Conservation (phyloP, 495 filamentous ascomycete genomes). For the Xylaria acuta region DNA sequence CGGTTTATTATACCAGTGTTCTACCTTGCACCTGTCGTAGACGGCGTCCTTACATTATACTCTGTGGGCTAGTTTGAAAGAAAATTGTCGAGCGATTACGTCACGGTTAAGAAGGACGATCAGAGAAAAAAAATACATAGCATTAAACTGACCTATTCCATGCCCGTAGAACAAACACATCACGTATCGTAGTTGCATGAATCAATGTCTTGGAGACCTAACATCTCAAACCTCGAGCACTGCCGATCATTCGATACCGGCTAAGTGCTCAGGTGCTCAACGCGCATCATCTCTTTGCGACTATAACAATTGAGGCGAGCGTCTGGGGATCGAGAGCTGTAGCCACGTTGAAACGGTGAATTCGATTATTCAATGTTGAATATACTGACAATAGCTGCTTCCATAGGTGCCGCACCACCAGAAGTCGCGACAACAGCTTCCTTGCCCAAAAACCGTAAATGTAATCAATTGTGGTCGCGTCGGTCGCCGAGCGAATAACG, state of each 20-base stretch:
- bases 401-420: background rate
- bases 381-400: background rate
- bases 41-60: background rate
- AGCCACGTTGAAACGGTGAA: background rate
- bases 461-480: background rate
- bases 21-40: background rate
- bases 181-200: background rate
- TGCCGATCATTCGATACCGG: slow-evolving; percentile 12
- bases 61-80: background rate
- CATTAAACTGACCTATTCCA: background rate
- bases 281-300: background rate
- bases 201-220: background rate
- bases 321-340: background rate
- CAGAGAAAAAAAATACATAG: no score
- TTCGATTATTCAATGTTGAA: background rate
- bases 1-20: background rate
- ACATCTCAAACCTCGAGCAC: slow-evolving; percentile 13
- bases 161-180: background rate
- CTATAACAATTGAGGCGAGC: background rate
- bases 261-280: background rate
- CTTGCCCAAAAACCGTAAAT: slow-evolving; percentile 10
- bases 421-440: background rate
- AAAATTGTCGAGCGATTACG: background rate
- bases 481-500: background rate
- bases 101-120: background rate